Conservation (phyloP, 2,329 filamentous ascomycete genomes). For the Fusarium clavum region DNA sequence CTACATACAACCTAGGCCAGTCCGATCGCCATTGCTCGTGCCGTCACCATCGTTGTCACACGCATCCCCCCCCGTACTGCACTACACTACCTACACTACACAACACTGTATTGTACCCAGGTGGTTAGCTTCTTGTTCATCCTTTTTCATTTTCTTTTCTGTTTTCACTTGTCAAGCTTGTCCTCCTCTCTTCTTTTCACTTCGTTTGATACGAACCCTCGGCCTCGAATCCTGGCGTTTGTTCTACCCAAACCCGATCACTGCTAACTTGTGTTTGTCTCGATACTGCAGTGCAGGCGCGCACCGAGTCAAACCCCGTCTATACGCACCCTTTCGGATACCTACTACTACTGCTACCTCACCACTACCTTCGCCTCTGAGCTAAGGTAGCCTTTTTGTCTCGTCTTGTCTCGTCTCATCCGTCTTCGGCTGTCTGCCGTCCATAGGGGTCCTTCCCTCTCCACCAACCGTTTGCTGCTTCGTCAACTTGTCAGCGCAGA, state of each 20-base stretch:
- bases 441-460: conserved; percentile 36
- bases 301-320: conserved; percentile 38
- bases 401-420: conserved; percentile 23
- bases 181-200: conserved; percentile 12
- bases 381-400: conserved; percentile 16
- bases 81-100: background rate
- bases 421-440: conserved; percentile 32
- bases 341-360: conserved; percentile 44
- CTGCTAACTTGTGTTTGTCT: conserved; percentile 42
- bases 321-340: conserved; percentile 50
- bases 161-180: conserved; percentile 22
- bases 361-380: conserved; percentile 43
- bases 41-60: conserved; percentile 42
- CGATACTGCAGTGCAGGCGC: conserved; percentile 41
- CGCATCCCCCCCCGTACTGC: conserved; percentile 30
- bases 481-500: conserved; percentile 26
- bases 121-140: conserved; percentile 22
- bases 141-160: conserved; percentile 16
- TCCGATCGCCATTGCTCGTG: conserved; percentile 40
- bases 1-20: conserved; percentile 3
- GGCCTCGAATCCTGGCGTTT: conserved; percentile 18
- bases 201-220: conserved; percentile 19
- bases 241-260: conserved; percentile 16
- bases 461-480: conserved; percentile 45
- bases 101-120: background rate